Conservation (phyloP, 2,329 filamentous ascomycete genomes). For the Ophiocordyceps unilateralis region DNA sequence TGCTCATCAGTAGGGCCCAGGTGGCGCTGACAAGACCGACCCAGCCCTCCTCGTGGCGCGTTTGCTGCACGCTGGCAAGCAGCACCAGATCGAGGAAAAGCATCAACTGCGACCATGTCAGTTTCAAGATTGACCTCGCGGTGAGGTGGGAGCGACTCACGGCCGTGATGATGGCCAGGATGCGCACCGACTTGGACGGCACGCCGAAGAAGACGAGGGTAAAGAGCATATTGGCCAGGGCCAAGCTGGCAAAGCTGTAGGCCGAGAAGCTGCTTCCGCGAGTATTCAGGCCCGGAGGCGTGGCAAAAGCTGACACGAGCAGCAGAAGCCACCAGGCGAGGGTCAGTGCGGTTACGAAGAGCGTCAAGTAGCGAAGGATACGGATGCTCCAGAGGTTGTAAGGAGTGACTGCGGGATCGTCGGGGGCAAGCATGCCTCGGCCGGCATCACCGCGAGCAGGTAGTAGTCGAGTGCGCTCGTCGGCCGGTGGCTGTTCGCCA, state of each 20-base stretch:
- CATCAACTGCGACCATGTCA: constrained; percentile 9
- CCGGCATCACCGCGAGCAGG: constrained; percentile 44
- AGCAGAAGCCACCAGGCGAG: constrained; percentile 89
- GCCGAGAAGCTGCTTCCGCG: constrained; percentile 86
- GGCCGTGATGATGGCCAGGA: constrained; percentile 52
- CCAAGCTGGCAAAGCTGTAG: constrained; percentile 67
- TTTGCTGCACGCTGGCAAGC: constrained; percentile 54
- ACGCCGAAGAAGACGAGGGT: constrained; percentile 74
- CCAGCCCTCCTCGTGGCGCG: constrained; percentile 76
- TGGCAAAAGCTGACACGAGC: constrained; percentile 81
- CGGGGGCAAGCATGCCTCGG: constrained; percentile 18
- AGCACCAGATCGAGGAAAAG: constrained; percentile 54
- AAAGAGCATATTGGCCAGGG: constrained; percentile 58
- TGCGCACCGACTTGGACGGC: constrained; percentile 62
- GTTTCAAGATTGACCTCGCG: neutral
- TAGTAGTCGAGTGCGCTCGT: constrained; percentile 49
- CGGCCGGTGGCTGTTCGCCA: constrained; percentile 13
- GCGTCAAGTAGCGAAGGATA: constrained; percentile 58
- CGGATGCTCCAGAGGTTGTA: constrained; percentile 93
- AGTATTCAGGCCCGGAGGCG: constrained; percentile 69
- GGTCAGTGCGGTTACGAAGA: constrained; percentile 56
- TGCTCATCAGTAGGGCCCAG: constrained; percentile 62
- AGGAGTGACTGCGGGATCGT: constrained; percentile 49
- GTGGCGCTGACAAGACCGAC: constrained; percentile 73
- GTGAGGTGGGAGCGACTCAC: constrained; percentile 6